A percentile compares a stretch with the other conserved stretches of the same genome.
phyloP scores from a whole-genome alignment of 1,284 basidiomycete genomes.

The Acaromyces ingoldii region DNA sequence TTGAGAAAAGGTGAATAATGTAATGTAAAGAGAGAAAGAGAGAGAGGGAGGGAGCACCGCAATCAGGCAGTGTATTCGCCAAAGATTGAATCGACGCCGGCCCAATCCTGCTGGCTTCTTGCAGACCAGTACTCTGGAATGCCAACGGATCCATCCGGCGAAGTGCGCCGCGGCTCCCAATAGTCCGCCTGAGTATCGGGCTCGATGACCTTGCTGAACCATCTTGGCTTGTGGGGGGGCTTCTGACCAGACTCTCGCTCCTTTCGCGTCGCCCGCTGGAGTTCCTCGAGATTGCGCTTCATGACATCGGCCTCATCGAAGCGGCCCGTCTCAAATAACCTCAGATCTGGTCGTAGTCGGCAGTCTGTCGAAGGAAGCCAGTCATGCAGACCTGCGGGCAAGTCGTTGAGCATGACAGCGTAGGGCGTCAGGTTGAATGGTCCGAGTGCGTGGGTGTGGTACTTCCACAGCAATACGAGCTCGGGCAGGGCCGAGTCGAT shows the following conservation, averaged over 20 bases:
- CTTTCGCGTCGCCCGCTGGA: constrained; percentile 71
- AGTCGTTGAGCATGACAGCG: constrained; percentile 81
- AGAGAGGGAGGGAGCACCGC: no score
- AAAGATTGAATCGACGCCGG: constrained; percentile 1
- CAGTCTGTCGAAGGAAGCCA: constrained; percentile 89
- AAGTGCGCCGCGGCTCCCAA: constrained; percentile 27
- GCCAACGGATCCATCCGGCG: constrained; percentile 9
- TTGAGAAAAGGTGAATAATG: no score
- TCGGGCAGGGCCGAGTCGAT: constrained; percentile 59
- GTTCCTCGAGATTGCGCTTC: constrained; percentile 81
- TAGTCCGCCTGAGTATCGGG: constrained; percentile 37
- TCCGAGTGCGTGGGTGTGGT: constrained; percentile 63
- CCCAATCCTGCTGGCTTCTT: constrained; percentile 1
- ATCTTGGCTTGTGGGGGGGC: constrained; percentile 69
- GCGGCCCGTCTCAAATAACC: constrained; percentile 73
- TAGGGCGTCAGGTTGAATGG: constrained; percentile 79
- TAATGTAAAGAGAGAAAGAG: no score
- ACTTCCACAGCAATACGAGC: constrained; percentile 84
- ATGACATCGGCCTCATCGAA: constrained; percentile 85
- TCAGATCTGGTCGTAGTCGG: constrained; percentile 82
- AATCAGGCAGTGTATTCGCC: constrained; percentile 4
- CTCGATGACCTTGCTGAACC: constrained; percentile 47
- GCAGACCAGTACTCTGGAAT: constrained; percentile 38
- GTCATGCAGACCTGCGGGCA: constrained; percentile 65
- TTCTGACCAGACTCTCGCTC: constrained; percentile 71